These are phyloP conservation scores for Chlorella sp. DNA, from an alignment of 139 green algal species.

Conservation along the genomic window DNA sequence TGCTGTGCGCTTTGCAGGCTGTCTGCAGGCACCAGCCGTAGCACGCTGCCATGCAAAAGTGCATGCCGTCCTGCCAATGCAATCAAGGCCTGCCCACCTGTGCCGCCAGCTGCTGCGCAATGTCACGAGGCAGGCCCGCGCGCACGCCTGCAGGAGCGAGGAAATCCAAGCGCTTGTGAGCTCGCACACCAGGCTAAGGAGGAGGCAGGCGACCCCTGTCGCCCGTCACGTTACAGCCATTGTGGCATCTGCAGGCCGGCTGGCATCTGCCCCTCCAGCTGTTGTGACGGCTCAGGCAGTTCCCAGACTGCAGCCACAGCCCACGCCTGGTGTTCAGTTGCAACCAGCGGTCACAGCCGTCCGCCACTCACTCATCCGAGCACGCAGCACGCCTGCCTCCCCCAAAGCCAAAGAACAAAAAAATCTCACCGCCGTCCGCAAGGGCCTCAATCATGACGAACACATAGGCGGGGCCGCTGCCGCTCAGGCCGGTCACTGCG, in stretches of 20 bases:
- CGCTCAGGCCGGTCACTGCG: constrained; percentile 93
- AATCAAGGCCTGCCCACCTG: constrained; percentile 18
- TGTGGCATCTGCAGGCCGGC: not conserved
- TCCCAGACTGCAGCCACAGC: no score
- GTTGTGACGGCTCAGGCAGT: no score
- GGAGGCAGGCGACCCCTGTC: not conserved
- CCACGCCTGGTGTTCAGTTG: no score
- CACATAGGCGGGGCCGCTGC: constrained; percentile 93
- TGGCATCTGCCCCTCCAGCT: no score
- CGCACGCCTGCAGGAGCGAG: constrained; percentile 64
- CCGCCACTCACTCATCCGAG: not conserved
- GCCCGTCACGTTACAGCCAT: no score
- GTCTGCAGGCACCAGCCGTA: no score
- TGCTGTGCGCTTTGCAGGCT: no score
- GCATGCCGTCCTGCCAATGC: no score
- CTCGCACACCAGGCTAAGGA: no score
- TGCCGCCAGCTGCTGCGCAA: constrained; percentile 63
- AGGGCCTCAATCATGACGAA: constrained; percentile 98
- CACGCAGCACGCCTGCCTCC: not conserved
- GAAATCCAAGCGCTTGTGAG: no score
- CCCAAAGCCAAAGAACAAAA: not conserved
- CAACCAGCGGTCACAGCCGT: not conserved
- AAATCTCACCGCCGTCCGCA: constrained; percentile 68
- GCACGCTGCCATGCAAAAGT: no score
- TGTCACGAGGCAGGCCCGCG: constrained; percentile 88